Conservation (phyloP, 768 basidiomycete species). For the Inosperma sp. region DNA sequence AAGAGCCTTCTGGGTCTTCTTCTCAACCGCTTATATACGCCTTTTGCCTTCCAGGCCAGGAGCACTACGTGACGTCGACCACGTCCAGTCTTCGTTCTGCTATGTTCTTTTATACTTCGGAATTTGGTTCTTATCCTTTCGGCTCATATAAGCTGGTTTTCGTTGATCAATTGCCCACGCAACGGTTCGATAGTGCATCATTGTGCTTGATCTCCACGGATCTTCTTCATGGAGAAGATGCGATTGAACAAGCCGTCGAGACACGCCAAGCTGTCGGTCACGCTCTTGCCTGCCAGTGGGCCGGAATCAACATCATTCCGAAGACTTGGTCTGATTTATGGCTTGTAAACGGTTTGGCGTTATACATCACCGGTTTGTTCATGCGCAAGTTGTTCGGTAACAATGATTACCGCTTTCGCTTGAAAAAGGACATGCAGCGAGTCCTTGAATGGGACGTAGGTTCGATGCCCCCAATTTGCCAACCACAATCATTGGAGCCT, state of each 20-base stretch:
- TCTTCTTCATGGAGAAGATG: slow-evolving; percentile 79
- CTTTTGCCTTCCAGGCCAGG: slow-evolving; percentile 89
- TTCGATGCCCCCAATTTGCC: slow-evolving; percentile 87
- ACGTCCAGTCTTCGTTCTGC: slow-evolving; percentile 77
- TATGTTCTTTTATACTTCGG: slow-evolving; percentile 88
- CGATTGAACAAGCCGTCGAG: slow-evolving; percentile 91
- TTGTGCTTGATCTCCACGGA: slow-evolving; percentile 76
- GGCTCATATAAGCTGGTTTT: slow-evolving; percentile 92
- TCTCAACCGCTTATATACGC: slow-evolving; percentile 79
- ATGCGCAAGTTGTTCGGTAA: slow-evolving; percentile 84
- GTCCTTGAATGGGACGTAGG: slow-evolving; percentile 86
- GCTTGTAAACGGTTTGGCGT: slow-evolving; percentile 92
- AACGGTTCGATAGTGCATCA: slow-evolving; percentile 82
- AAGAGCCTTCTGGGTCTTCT: slow-evolving; percentile 54
- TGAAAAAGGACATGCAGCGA: slow-evolving; percentile 96
- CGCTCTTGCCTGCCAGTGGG: slow-evolving; percentile 93
- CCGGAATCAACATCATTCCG: slow-evolving; percentile 92
- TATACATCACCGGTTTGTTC: slow-evolving; percentile 88
- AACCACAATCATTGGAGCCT: slow-evolving; percentile 79
- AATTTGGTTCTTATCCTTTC: slow-evolving; percentile 96
- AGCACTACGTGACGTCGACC: slow-evolving; percentile 63
- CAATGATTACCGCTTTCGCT: slow-evolving; percentile 92
- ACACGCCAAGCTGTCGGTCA: slow-evolving; percentile 83
- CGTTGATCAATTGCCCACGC: slow-evolving; percentile 80
- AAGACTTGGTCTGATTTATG: slow-evolving; percentile 92